These are phyloP conservation scores for Cytospora paraplurivora DNA, from an alignment of 2,329 filamentous ascomycete species.

Conservation along the genomic window DNA sequence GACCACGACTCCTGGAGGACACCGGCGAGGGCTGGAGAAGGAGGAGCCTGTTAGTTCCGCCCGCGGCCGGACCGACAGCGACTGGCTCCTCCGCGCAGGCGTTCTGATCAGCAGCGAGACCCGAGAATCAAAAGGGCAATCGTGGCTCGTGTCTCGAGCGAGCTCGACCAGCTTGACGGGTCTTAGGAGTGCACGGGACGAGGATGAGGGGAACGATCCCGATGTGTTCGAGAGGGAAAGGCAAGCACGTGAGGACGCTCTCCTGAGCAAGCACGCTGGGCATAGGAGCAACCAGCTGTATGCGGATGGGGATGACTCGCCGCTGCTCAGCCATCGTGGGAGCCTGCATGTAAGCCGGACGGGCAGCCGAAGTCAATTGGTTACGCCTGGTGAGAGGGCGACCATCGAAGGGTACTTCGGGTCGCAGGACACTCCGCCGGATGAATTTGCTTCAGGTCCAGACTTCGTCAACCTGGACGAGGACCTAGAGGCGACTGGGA, in stretches of 20 bases:
- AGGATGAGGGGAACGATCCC: constrained; percentile 24
- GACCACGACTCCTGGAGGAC: constrained; percentile 28
- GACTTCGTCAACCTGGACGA: constrained; percentile 67
- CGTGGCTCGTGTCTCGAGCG: constrained; percentile 66
- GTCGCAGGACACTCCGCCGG: constrained; percentile 37
- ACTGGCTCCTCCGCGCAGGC: constrained; percentile 67
- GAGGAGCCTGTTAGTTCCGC: constrained; percentile 27
- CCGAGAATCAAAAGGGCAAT: constrained; percentile 68
- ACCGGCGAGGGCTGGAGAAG: constrained; percentile 36
- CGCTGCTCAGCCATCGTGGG: constrained; percentile 46
- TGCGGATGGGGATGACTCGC: constrained; percentile 41
- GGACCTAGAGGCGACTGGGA: constrained; percentile 56
- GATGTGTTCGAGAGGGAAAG: constrained; percentile 38
- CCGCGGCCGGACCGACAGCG: constrained; percentile 53
- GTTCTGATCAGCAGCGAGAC: constrained; percentile 63
- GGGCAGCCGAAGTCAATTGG: constrained; percentile 46
- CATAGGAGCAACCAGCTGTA: constrained; percentile 48
- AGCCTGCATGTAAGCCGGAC: constrained; percentile 51
- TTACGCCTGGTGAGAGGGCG: constrained; percentile 48
- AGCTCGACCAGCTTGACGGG: constrained; percentile 64
- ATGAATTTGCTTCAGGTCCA: constrained; percentile 50
- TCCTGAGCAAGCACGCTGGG: constrained; percentile 49
- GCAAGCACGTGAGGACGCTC: constrained; percentile 40
- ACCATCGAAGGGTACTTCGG: constrained; percentile 41
- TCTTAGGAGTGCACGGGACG: constrained; percentile 49